Conservation (phyloP, 2,329 filamentous ascomycete genomes). For the Capronia epimyces region DNA sequence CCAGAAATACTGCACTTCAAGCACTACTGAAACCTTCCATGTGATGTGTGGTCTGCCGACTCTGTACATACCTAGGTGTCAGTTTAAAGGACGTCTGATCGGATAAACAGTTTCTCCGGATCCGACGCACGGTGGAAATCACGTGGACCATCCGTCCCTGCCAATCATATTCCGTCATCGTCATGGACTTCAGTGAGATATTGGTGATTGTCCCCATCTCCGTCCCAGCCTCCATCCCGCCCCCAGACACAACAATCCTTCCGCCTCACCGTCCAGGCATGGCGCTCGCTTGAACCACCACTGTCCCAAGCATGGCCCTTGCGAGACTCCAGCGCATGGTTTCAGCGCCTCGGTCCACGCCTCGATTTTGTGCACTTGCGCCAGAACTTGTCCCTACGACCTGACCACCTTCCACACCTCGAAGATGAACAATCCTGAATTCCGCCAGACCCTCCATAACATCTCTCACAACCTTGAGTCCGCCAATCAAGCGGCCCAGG, state of each 20-base stretch:
- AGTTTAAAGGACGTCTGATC: too few relatives aligned
- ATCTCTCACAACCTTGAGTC: conserved; percentile 85
- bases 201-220: neutral
- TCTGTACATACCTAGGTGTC: too few relatives aligned
- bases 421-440: conserved; percentile 35
- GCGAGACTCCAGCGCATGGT: conserved; percentile 10
- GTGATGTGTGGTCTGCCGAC: too few relatives aligned
- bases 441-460: conserved; percentile 90
- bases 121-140: too few relatives aligned
- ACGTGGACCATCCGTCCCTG: too few relatives aligned
- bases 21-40: too few relatives aligned
- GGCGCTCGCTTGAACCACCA: conserved; percentile 28
- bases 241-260: conserved; percentile 5
- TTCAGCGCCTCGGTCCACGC: conserved; percentile 9
- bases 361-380: neutral
- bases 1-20: too few relatives aligned
- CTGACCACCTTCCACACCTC: neutral
- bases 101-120: too few relatives aligned
- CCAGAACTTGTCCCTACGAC: neutral
- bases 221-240: neutral
- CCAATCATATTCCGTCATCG: too few relatives aligned
- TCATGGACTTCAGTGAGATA: too few relatives aligned
- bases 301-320: conserved; percentile 19
- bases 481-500: conserved; percentile 86
- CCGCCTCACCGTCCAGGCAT: neutral